These are phyloP conservation scores for Exophiala calicioides DNA, from an alignment of 2,329 filamentous ascomycete species.

Conservation along the genomic window DNA sequence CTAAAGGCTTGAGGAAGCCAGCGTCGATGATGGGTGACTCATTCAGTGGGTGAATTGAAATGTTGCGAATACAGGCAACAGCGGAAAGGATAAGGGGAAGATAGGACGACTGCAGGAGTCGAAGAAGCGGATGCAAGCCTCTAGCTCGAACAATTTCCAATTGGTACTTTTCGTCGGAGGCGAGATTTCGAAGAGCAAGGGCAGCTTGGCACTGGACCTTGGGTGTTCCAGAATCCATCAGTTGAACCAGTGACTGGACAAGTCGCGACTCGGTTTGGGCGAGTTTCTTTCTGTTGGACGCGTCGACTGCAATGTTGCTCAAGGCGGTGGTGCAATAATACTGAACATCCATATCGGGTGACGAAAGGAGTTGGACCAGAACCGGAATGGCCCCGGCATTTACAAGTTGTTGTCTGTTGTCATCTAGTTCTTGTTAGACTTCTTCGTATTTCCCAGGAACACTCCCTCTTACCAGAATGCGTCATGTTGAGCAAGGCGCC, in stretches of 20 bases:
- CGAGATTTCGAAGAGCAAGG: constrained; percentile 87
- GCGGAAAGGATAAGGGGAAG: constrained; percentile 93
- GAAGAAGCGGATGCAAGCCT: constrained; percentile 80
- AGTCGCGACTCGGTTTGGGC: constrained; percentile 87
- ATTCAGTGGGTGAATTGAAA: constrained; percentile 96
- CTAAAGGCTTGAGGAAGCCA: constrained; percentile 88
- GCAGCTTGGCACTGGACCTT: constrained; percentile 99
- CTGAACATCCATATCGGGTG: constrained; percentile 92
- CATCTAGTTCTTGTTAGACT: constrained; percentile 59
- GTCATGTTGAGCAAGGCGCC: constrained; percentile 98
- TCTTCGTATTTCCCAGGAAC: no score
- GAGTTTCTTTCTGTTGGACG: constrained; percentile 84
- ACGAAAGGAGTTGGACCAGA: constrained; percentile 89
- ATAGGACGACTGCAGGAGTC: constrained; percentile 91
- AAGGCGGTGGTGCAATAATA: constrained; percentile 99
- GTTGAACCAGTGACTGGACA: constrained; percentile 87
- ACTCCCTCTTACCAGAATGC: constrained; percentile 74
- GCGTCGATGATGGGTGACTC: constrained; percentile 98
- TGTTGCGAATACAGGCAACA: constrained; percentile 97
- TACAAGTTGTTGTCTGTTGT: constrained; percentile 96
- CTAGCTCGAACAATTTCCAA: constrained; percentile 91
- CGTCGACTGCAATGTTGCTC: constrained; percentile 96
- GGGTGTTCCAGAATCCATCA: constrained; percentile 96
- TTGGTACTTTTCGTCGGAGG: constrained; percentile 98
- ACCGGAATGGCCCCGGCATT: constrained; percentile 98